A percentile compares a stretch with the other conserved stretches of the same genome.
Evolutionary conservation across 306 rosid species (phyloP).

Genomic region (Dryas alaskensis): DNA sequence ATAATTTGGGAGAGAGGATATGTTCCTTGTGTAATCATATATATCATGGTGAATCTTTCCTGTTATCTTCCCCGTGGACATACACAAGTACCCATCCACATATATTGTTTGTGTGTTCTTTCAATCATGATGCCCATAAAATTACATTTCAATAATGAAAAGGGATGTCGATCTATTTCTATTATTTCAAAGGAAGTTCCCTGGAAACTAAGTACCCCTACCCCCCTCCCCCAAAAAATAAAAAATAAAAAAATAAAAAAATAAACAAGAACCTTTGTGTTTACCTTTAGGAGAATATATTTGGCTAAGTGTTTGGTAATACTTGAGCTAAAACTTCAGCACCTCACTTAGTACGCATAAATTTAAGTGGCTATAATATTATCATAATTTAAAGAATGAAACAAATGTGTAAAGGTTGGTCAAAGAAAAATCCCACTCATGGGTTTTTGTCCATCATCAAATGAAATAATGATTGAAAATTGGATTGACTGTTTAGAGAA

Average conservation of each 20-base stretch:
- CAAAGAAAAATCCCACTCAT: background rate
- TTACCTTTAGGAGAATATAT: background rate
- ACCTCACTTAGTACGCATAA: background rate
- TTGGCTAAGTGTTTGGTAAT: background rate
- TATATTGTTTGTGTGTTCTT: background rate
- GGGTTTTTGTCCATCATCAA: background rate
- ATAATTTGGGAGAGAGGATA: background rate
- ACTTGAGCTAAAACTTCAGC: background rate
- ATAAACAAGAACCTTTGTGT: background rate
- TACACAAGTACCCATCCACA: background rate
- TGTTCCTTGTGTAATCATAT: background rate
- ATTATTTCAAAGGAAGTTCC: background rate
- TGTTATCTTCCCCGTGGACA: background rate
- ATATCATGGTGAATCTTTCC: background rate
- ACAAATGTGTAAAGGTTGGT: background rate
- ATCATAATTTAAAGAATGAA: background rate
- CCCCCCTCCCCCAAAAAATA: too few species aligned
- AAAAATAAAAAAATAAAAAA: too few species aligned
- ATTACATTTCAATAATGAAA: background rate
- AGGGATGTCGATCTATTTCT: background rate
- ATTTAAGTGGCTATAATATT: background rate
- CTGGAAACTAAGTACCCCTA: background rate
- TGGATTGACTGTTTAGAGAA: background rate
- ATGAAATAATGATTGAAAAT: background rate
- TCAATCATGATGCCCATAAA: background rate